phyloP scores from a whole-genome alignment of 352 stramenopile genomes.

The Globisporangium orthogonon region DNA sequence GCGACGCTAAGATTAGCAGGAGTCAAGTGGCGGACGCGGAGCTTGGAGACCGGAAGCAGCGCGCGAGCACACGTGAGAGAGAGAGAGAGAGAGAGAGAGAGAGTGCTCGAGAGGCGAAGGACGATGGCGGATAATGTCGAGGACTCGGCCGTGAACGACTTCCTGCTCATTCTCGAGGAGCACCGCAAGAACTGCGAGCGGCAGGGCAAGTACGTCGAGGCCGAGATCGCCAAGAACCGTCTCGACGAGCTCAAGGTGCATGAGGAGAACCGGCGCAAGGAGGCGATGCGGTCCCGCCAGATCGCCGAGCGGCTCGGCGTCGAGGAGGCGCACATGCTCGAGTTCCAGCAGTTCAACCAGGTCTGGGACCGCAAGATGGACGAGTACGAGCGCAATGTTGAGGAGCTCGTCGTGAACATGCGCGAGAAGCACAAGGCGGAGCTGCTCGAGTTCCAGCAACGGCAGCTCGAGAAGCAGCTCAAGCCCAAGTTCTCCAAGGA shows the following conservation, averaged over 20 bases:
- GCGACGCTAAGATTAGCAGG: no score
- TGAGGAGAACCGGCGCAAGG: constrained; percentile 92
- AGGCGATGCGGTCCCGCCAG: constrained; percentile 94
- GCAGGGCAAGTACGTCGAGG: constrained; percentile 96
- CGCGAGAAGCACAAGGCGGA: constrained; percentile 85
- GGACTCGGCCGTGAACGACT: constrained; percentile 80
- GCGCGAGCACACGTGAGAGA: background rate
- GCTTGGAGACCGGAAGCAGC: no score
- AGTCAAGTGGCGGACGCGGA: no score
- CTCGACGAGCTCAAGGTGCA: constrained; percentile 96
- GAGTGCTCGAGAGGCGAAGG: no score
- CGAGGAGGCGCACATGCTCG: constrained; percentile 97
- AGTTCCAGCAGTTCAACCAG: constrained; percentile 97
- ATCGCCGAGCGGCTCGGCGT: constrained; percentile 93
- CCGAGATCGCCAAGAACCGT: constrained; percentile 95
- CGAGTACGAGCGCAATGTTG: constrained; percentile 92
- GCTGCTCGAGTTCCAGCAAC: constrained; percentile 91
- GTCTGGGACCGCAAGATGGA: constrained; percentile 95
- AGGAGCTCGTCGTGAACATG: constrained; percentile 89
- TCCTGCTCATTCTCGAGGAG: constrained; percentile 90
- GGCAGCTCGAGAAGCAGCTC: constrained; percentile 88
- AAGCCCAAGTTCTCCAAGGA: constrained; percentile 94
- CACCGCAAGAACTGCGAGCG: constrained; percentile 96
- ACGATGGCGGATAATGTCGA: constrained; percentile 54
- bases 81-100: background rate